Percentiles rank a stretch among this genome's conserved stretches.
Evolutionary conservation across 2,329 filamentous ascomycete genomes (phyloP).

Genomic region (Colletotrichum sansevieriae): DNA sequence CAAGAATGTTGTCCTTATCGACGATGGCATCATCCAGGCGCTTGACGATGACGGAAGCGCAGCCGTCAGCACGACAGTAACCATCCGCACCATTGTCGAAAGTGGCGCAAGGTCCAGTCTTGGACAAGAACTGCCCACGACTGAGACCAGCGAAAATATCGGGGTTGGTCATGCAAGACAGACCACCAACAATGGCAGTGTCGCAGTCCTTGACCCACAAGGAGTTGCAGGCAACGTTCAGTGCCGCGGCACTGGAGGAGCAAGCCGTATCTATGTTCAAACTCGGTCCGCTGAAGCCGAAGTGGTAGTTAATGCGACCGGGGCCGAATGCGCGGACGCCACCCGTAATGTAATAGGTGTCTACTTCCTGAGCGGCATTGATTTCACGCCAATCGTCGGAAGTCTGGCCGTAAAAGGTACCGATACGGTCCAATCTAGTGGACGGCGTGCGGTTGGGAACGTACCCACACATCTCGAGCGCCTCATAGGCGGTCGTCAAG

Average conservation of each 20-base stretch:
- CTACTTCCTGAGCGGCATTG: constrained; percentile 77
- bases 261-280: constrained; percentile 82
- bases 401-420: constrained; percentile 82
- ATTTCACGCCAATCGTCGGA: constrained; percentile 86
- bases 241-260: constrained; percentile 79
- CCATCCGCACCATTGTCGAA: constrained; percentile 86
- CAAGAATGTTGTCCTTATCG: constrained; percentile 83
- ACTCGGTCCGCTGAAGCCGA: constrained; percentile 81
- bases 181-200: constrained; percentile 82
- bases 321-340: constrained; percentile 63
- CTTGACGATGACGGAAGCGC: constrained; percentile 82
- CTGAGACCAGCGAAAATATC: constrained; percentile 83
- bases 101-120: constrained; percentile 82
- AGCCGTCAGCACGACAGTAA: constrained; percentile 84
- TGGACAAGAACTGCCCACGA: constrained; percentile 82
- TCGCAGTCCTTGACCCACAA: constrained; percentile 83
- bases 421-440: constrained; percentile 70
- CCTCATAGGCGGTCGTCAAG: constrained; percentile 82
- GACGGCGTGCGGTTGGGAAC: constrained; percentile 76
- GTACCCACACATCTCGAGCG: constrained; percentile 81
- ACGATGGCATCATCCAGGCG: constrained; percentile 81
- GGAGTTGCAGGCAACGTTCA: constrained; percentile 78
- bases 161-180: constrained; percentile 84
- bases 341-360: constrained; percentile 67
- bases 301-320: constrained; percentile 81